Percentiles rank a stretch among this genome's conserved stretches.
phyloP scores from a whole-genome alignment of 2,329 filamentous ascomycete species.

The Ceratocystis diversiconidia region DNA sequence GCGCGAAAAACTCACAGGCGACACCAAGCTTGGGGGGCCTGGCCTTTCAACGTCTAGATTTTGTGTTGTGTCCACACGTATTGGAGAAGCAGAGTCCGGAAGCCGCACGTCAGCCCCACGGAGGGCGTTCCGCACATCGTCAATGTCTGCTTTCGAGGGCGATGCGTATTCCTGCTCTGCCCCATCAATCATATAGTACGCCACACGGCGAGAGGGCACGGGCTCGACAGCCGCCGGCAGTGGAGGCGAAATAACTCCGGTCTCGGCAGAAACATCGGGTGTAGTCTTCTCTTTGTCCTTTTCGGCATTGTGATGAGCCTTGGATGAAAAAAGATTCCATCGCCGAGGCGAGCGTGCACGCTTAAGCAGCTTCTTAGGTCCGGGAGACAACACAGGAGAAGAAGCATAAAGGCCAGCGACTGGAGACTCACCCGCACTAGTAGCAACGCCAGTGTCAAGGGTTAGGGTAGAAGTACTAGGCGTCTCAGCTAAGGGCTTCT shows the following conservation, averaged over 20 bases:
- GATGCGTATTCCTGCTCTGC: slow-evolving; percentile 33
- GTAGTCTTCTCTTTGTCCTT: slow-evolving; percentile 20
- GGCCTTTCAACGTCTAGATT: neutral
- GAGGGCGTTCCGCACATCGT: slow-evolving; percentile 6
- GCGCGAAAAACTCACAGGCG: slow-evolving; percentile 70
- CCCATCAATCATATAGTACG: slow-evolving; percentile 48
- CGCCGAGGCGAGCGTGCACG: slow-evolving; percentile 41
- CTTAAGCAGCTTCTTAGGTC: slow-evolving; percentile 42
- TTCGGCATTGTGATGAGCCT: slow-evolving; percentile 30
- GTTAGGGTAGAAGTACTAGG: neutral
- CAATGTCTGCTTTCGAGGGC: slow-evolving; percentile 9
- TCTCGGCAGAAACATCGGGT: neutral
- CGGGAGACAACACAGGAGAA: neutral
- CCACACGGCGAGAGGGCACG: slow-evolving; percentile 35
- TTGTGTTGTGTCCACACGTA: neutral
- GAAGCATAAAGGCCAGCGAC: neutral
- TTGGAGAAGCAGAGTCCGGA: slow-evolving; percentile 31
- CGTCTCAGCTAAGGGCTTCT: neutral
- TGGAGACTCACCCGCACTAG: neutral
- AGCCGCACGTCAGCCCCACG: slow-evolving; percentile 22
- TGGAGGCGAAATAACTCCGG: slow-evolving; percentile 24
- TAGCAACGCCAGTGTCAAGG: neutral
- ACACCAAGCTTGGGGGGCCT: slow-evolving; percentile 29
- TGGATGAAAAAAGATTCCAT: slow-evolving; percentile 47
- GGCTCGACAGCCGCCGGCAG: slow-evolving; percentile 37